Evolutionary conservation across 352 stramenopile species (phyloP), one percentile per base, ranked within the genome.

Genomic region (Globisporangium nagaii): DNA sequence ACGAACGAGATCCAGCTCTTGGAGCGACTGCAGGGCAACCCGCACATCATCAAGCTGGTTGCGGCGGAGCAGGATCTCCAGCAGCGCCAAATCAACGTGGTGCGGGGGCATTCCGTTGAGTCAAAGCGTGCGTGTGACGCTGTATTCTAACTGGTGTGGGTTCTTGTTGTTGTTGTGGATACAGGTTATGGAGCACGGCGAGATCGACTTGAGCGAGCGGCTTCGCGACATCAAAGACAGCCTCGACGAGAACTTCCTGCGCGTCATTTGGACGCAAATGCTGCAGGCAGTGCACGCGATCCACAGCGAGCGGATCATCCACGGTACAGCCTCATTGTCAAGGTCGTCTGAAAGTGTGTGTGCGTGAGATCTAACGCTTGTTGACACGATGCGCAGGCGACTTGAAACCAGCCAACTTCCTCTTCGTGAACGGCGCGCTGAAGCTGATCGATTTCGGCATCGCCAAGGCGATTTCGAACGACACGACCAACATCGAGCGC

Each of bases 371-470:
- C n/a, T n/a, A n/a, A n/a, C n/a, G n/a, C n/a, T n/a, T n/a, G n/a
- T n/a, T n/a, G n/a, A n/a, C n/a, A n/a, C n/a, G n/a, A n/a, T n/a
- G n/a, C n/a, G n/a, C 53, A 84, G 84, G 88, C 53, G 96, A 98
- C 69, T 71, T 99, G 19, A 98, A 98, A 69, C 92, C 92, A 12
- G 93, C 92, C 25, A 99, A 99, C 60, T 99, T 99, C 63, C 66
- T 99, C 43, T 98, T 98, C 68, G 95, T 98, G 27, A 93, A 96
- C 42, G 96, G 96, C 19, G 78, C 80, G 1, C 76, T 99, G 19
- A 98, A 98, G 63, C 74, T 99, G 0, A 99, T 99, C 54, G 96
- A 99, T 67, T 99, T 99, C 65, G 96, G 96, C 31, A 99, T 99
- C 54, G 96, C 96, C 7, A 98, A 98, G 56, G 90, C 93, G n/a